These are phyloP conservation scores for Salvia rosmarinus DNA, from an alignment of 257 asterid genomes.

Conservation along the genomic window DNA sequence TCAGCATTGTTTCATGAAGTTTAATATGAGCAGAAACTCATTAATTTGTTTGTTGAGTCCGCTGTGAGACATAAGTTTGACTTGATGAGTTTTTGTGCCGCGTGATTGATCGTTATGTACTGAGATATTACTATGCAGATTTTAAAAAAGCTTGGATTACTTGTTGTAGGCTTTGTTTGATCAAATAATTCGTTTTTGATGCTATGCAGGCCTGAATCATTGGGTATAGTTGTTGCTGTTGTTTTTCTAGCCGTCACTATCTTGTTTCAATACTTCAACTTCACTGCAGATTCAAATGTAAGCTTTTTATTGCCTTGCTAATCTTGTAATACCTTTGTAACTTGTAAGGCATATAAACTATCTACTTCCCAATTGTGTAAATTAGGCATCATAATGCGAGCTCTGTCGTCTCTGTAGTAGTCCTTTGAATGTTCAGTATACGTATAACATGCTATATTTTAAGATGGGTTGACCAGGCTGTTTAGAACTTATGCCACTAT, in stretches of 20 bases:
- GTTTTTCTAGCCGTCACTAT: constrained; percentile 80
- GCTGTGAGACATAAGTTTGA: neutral
- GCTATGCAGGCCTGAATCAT: constrained; percentile 85
- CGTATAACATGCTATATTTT: neutral
- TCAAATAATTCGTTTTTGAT: constrained; percentile 17
- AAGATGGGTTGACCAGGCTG: neutral
- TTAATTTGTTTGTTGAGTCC: neutral
- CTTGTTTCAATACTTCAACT: constrained; percentile 73
- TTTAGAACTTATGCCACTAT: no score
- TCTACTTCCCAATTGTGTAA: constrained; percentile 6
- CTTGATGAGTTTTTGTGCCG: neutral
- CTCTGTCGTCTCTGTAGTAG: neutral
- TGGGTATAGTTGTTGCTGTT: constrained; percentile 84
- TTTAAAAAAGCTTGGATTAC: neutral
- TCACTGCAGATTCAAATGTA: constrained; percentile 75
- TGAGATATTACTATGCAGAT: constrained; percentile 2
- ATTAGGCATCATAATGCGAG: neutral
- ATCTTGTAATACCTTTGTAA: constrained; percentile 13
- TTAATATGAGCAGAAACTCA: neutral
- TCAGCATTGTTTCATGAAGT: neutral
- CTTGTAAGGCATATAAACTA: neutral
- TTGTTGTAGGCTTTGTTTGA: neutral
- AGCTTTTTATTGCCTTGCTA: constrained; percentile 25
- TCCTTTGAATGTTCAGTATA: neutral
- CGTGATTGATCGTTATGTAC: constrained; percentile 4